Base-by-base conservation (phyloP, 805 yeast genomes). In the Monosporozyma aquatica region DNA sequence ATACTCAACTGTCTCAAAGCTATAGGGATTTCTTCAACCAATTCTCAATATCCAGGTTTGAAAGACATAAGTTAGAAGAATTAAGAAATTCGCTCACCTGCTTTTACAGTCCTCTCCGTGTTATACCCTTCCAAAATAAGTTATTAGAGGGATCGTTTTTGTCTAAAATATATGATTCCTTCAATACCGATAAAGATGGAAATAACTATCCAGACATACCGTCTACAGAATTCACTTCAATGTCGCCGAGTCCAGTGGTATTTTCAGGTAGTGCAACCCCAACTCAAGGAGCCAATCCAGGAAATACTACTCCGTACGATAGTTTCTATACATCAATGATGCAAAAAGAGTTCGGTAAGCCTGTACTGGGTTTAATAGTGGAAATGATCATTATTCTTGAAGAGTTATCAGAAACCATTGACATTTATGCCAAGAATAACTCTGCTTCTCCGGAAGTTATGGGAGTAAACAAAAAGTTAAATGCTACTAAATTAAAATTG, bases 1-100 rank as follows among this genome's bases (percentile, higher is more conserved):
- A 54, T 42, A 50, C 69, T 1, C 49, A 47, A 5, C 51, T 71
- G 3, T 62, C 75, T 0, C 70, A 69, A 40, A 56, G 58, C 10
- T 68, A 65, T 42, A 61, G 76, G 47, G 75, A 71, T 43, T 67
- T 66, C 44, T 52, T 63, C 9, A 69, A 67, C 49, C 72, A 69
- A 36, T 38, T 64, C 17, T 61, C 68, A 20, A 32, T 72, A 6
- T 56, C 71, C 1, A 54, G 56, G 4, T 62, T 68, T 43, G 44
- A 61, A 15, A 56, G 52, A 27, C 53, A 48, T 15, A 59, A 60
- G 23, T 49, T 71, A 32, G 58, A 64, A 40, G 47, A 45, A 1
- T 50, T 71, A 11, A 62, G 76, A 54, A 72, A 71, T 52, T 52
- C 59, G n/a, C 41, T 71, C 18, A 72, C 72, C n/a, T 58, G 55